Conservation (phyloP, 352 stramenopile genomes). For the Phytopythium montanum region DNA sequence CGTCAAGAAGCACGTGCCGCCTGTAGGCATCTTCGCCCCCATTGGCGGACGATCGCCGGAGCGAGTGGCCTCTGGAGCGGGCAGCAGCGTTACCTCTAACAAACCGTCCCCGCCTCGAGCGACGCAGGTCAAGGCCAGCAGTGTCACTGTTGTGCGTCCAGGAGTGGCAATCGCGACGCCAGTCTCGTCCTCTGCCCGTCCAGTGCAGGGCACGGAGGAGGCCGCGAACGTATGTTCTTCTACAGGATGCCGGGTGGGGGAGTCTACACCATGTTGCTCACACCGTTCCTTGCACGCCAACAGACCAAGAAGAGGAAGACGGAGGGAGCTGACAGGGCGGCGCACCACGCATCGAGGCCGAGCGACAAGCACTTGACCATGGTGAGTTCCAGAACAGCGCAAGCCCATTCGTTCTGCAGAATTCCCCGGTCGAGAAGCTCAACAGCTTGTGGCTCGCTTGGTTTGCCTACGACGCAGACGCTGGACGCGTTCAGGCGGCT, state of each 20-base stretch:
- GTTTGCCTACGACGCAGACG: constrained; percentile 21
- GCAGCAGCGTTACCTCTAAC: not conserved
- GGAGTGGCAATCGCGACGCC: not conserved
- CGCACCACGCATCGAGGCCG: constrained; percentile 9
- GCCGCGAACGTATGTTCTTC: not conserved
- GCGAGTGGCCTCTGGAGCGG: not conserved
- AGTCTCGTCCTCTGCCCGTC: not conserved
- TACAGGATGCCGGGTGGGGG: constrained; percentile 1
- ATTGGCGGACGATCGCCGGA: constrained; percentile 10
- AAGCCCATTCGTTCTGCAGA: no score
- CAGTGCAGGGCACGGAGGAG: not conserved
- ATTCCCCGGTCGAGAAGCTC: not conserved
- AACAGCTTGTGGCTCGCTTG: not conserved
- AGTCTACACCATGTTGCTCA: not conserved
- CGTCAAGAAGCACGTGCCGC: constrained; percentile 58
- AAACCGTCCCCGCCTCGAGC: not conserved
- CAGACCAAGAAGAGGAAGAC: constrained; percentile 49
- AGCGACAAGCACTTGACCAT: constrained; percentile 25
- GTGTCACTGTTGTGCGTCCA: not conserved
- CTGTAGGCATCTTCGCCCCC: constrained; percentile 52
- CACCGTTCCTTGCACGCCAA: not conserved
- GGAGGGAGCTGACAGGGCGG: constrained; percentile 13
- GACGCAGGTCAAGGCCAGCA: not conserved
- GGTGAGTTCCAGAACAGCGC: constrained; percentile 11
- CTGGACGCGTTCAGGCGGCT: constrained; percentile 71